Evolutionary conservation across 495 filamentous ascomycete genomes (phyloP).

Genomic region (Annulohypoxylon nitens): DNA sequence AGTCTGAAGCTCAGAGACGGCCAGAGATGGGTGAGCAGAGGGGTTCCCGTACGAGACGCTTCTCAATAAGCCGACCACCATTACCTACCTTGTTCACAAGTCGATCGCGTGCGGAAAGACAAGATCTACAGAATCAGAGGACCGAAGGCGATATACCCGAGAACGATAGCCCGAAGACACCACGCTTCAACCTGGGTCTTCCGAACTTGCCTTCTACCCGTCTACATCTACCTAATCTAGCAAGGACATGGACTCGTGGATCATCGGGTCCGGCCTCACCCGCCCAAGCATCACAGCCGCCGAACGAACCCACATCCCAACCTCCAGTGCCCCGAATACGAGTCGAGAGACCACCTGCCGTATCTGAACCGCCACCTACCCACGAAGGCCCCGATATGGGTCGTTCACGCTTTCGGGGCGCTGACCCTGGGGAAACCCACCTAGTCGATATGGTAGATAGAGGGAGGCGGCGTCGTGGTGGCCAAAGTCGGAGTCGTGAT

Average conservation of each 20-base stretch:
- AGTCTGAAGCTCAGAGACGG: conserved; percentile 39
- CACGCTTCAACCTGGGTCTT: conserved; percentile 53
- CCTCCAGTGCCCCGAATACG: conserved; percentile 13
- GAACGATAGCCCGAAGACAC: conserved; percentile 59
- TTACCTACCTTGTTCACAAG: conserved; percentile 54
- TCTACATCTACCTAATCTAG: conserved; percentile 57
- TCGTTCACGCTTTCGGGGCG: conserved; percentile 51
- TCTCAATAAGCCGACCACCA: conserved; percentile 46
- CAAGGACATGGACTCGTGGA: conserved; percentile 52
- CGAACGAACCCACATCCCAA: conserved; percentile 11
- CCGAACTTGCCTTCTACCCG: conserved; percentile 56
- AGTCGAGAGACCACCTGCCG: conserved; percentile 20
- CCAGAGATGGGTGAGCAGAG: conserved; percentile 49
- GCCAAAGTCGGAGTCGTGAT: conserved; percentile 41
- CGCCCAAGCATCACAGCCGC: conserved; percentile 29
- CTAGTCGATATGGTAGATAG: conserved; percentile 51
- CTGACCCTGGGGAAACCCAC: conserved; percentile 53
- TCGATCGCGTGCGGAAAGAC: conserved; percentile 46
- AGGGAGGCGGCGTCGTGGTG: conserved; percentile 41
- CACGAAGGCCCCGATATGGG: conserved; percentile 16
- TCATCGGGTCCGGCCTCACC: conserved; percentile 51
- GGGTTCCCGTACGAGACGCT: conserved; percentile 29
- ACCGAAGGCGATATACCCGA: conserved; percentile 46
- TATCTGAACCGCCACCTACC: conserved; percentile 38
- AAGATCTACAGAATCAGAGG: conserved; percentile 45